These are phyloP conservation scores for Rosa multiflora DNA, from an alignment of 306 rosid species.

Conservation along the genomic window DNA sequence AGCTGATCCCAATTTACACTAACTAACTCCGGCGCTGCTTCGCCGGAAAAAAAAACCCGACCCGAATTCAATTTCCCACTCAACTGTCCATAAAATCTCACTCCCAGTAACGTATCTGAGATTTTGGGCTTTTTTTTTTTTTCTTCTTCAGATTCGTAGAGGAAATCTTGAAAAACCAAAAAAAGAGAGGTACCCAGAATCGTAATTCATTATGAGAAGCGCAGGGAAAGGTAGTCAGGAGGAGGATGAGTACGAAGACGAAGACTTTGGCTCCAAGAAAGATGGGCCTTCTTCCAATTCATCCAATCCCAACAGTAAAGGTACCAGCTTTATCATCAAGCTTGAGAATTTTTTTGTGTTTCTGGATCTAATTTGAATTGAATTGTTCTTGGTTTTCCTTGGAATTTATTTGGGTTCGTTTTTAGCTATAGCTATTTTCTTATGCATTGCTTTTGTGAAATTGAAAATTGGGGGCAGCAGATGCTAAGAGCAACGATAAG, in stretches of 20 bases:
- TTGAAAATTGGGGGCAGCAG: constrained; percentile 38
- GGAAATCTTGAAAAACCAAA: not conserved
- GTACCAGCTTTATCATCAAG: constrained; percentile 31
- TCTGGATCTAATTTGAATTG: constrained; percentile 45
- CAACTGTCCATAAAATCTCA: not conserved
- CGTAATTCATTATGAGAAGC: constrained; percentile 56
- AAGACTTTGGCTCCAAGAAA: constrained; percentile 59
- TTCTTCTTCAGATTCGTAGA: constrained; percentile 10
- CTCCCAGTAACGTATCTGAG: constrained; percentile 8
- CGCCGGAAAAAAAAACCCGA: not conserved
- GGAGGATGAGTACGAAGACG: constrained; percentile 92
- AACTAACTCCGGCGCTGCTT: not conserved
- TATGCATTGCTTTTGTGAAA: constrained; percentile 11
- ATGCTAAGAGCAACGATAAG: constrained; percentile 74
- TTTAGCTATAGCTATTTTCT: not conserved
- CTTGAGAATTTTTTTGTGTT: constrained; percentile 1
- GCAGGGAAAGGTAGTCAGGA: constrained; percentile 68
- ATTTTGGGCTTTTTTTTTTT: constrained; percentile 11
- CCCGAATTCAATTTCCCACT: not conserved
- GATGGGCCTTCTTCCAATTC: constrained; percentile 72
- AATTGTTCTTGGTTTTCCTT: not conserved
- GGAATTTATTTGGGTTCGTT: not conserved
- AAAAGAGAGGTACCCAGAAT: constrained; percentile 9
- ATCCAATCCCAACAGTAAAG: constrained; percentile 55
- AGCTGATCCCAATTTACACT: not conserved